Percentiles rank a stretch among this genome's conserved stretches.
phyloP scores from a whole-genome alignment of 139 green algal species.

The Closterium sp. region DNA sequence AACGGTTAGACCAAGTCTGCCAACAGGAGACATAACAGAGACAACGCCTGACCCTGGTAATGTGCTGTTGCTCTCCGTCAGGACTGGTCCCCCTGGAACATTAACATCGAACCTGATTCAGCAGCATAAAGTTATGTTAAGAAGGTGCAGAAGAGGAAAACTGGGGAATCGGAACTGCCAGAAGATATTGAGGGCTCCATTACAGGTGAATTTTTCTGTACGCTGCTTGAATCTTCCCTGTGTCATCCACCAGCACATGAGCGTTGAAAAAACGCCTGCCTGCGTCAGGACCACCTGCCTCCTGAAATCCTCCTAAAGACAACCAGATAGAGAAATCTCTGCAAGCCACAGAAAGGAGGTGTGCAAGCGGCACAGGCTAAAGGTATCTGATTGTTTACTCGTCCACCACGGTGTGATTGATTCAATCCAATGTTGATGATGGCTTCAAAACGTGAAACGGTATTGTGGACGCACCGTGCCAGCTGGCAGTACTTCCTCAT shows the following conservation, averaged over 20 bases:
- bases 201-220: constrained; percentile 93
- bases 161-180: neutral
- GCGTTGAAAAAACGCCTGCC: constrained; percentile 82
- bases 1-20: constrained; percentile 77
- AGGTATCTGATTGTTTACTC: neutral
- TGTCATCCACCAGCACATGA: constrained; percentile 78
- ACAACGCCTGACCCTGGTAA: constrained; percentile 61
- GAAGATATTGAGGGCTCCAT: constrained; percentile 44
- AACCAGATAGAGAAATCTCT: constrained; percentile 78
- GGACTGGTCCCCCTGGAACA: constrained; percentile 74
- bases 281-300: constrained; percentile 36
- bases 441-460: too few relatives aligned
- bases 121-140: neutral
- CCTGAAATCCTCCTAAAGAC: constrained; percentile 87
- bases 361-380: neutral
- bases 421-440: too few relatives aligned
- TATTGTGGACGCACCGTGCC: constrained; percentile 54
- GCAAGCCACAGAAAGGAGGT: neutral
- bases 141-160: neutral
- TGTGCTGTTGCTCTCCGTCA: constrained; percentile 73
- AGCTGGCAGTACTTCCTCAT: constrained; percentile 76
- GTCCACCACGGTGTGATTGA: too few relatives aligned
- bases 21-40: constrained; percentile 70
- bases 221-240: constrained; percentile 55
- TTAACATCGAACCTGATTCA: constrained; percentile 68